Evolutionary conservation across 78 protist species (phyloP).

Genomic region (Andalucia godoyi): DNA sequence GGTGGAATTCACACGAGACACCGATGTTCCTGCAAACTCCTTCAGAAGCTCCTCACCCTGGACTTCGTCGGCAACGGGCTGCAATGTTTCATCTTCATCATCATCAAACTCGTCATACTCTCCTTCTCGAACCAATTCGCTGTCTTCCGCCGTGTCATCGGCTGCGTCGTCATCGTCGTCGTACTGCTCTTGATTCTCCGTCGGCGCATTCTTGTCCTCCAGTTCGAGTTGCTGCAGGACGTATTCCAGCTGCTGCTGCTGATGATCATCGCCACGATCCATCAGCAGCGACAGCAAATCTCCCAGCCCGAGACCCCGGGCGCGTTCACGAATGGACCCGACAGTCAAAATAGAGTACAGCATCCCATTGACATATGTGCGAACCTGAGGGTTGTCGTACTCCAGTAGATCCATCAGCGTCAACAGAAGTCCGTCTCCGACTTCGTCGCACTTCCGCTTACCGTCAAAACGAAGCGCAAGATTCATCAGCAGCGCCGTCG

Average conservation of each 20-base stretch:
- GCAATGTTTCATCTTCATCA: not conserved
- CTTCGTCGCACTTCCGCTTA: not conserved
- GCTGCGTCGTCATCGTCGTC: not conserved
- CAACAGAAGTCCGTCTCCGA: not conserved
- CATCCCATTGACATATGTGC: conserved; percentile 19
- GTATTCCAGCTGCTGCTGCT: not conserved
- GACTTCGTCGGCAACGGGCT: no score
- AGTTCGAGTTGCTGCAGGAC: not conserved
- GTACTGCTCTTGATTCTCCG: not conserved
- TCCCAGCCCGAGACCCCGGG: not conserved
- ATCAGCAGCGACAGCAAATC: not conserved
- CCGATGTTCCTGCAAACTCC: no score
- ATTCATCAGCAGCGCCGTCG: conserved; percentile 17
- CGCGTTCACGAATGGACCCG: not conserved
- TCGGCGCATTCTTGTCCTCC: not conserved
- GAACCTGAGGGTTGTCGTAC: not conserved
- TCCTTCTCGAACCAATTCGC: no score
- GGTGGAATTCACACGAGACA: no score
- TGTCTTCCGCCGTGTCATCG: no score
- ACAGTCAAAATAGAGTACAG: not conserved
- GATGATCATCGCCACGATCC: not conserved
- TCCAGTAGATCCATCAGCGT: conserved; percentile 1
- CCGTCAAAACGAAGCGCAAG: conserved; percentile 7
- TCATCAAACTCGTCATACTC: not conserved
- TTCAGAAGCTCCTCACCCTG: not conserved